Percentiles rank a stretch among this genome's conserved stretches.
Evolutionary conservation across 2,329 filamentous ascomycete species (phyloP).

Genomic region (Scorias spongiosa): DNA sequence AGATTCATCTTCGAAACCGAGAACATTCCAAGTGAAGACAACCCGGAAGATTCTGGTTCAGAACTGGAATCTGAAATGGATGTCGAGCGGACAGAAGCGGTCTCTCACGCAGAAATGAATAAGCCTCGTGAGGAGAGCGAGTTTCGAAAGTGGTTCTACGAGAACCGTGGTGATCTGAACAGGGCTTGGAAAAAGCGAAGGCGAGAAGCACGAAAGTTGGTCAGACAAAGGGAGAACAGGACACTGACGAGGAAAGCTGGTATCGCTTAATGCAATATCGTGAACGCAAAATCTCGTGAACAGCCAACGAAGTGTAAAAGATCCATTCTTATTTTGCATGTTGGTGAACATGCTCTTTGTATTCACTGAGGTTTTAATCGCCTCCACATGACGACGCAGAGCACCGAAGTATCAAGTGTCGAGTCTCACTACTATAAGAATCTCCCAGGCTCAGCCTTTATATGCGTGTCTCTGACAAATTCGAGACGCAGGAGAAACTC

Average conservation of each 20-base stretch:
- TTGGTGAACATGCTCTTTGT: too few species aligned
- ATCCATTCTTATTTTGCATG: too few species aligned
- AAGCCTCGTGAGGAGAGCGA: constrained; percentile 34
- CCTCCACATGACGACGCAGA: too few species aligned
- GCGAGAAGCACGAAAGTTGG: constrained; percentile 44
- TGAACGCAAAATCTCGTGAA: too few species aligned
- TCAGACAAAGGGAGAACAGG: constrained; percentile 44
- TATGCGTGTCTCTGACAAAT: too few species aligned
- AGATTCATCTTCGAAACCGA: constrained; percentile 40
- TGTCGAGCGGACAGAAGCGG: constrained; percentile 9
- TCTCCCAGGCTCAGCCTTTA: too few species aligned
- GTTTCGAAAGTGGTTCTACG: constrained; percentile 47
- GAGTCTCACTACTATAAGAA: too few species aligned
- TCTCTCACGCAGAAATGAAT: constrained; percentile 6
- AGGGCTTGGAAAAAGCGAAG: constrained; percentile 39
- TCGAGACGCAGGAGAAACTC: too few species aligned
- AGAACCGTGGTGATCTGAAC: constrained; percentile 33
- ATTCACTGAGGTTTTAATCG: too few species aligned
- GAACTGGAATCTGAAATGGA: constrained; percentile 14
- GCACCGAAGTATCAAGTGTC: too few species aligned
- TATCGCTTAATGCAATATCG: background rate
- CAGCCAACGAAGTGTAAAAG: too few species aligned
- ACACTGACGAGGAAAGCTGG: constrained; percentile 26
- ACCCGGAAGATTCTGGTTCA: constrained; percentile 24
- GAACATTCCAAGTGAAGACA: constrained; percentile 32